A percentile compares a stretch with the other conserved stretches of the same genome.
Evolutionary conservation across 495 filamentous ascomycete genomes (phyloP).

Genomic region (Glonium stellatum): DNA sequence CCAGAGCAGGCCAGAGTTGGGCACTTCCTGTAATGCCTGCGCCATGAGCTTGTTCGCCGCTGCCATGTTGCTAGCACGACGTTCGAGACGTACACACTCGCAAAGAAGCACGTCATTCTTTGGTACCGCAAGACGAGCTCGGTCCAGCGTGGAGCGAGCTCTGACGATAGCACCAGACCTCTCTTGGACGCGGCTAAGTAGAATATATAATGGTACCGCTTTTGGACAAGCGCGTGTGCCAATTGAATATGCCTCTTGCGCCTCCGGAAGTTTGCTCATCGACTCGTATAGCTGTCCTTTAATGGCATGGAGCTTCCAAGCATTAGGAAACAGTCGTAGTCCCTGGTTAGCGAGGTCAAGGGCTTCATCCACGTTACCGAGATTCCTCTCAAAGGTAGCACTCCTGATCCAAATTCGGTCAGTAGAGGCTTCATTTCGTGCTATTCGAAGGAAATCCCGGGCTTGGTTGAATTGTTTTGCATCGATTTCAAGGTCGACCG

Average conservation of each 20-base stretch:
- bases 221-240: conserved; percentile 81
- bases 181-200: conserved; percentile 84
- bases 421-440: conserved; percentile 78
- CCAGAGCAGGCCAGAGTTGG: conserved; percentile 87
- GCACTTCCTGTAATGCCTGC: conserved; percentile 80
- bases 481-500: conserved; percentile 90
- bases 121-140: conserved; percentile 75
- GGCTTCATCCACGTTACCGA: conserved; percentile 68
- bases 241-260: conserved; percentile 82
- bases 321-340: conserved; percentile 76
- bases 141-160: conserved; percentile 85
- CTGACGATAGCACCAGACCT: conserved; percentile 76
- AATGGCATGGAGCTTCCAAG: conserved; percentile 93
- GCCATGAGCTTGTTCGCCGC: conserved; percentile 91
- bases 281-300: conserved; percentile 95
- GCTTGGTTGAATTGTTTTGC: conserved; percentile 73
- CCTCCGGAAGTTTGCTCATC: conserved; percentile 67
- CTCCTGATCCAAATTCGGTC: conserved; percentile 96
- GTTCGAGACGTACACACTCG: conserved; percentile 85
- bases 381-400: conserved; percentile 81
- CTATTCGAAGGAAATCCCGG: conserved; percentile 67
- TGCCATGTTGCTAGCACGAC: conserved; percentile 71
- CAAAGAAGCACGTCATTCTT: conserved; percentile 82
- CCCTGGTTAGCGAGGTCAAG: conserved; percentile 83
- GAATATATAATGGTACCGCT: conserved; percentile 80